Base-by-base conservation (phyloP, 2,329 filamentous ascomycete species). In the Stagonosporopsis vannaccii region DNA sequence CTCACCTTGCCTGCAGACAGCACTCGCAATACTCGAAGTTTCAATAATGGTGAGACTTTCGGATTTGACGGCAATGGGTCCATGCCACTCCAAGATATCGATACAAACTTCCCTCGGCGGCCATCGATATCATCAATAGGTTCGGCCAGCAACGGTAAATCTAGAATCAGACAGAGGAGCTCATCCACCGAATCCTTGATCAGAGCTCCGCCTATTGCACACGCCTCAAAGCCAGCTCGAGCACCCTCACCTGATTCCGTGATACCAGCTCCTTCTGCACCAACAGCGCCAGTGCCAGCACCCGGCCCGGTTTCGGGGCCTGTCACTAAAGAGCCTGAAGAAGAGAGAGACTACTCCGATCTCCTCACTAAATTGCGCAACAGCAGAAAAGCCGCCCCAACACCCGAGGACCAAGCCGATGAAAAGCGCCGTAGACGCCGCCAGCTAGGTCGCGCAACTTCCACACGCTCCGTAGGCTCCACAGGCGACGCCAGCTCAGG, bases 381-480 rank as follows among this genome's bases (percentile, higher is more conserved):
- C 11, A 69, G 61, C 19, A 70, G 72, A 25, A 74, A 72, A 50
- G 54, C 65, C 12, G 59, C 60, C 17, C 62, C 62, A 8, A 61
- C 61, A 1, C 32, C 59, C 12, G 61, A 60, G 17, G 66, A 67
- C 1, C 63, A 64, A 44, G 65, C 65, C 15, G 61, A 66, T 2
- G 57, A 57, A 4, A 68, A 64, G 43, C 60, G 62, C 4, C 65
- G 66, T 20, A 61, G 60, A 30, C 61, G 67, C 8, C 61, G 68
- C 3, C 69, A 71, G 23, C 54, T 75, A 6, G 73, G 73, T 5
- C 71, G 73, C 15, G 72, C 70, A n/a, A 65, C 66, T 20, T 73
- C 70, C 2, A 61, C 67, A 2, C 63, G 70, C 23, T 74, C 71
- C 0, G 69, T 70, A 17, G 58, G 63, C 0, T 74, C 71, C 1